Conservation (phyloP, 2,329 filamentous ascomycete species). For the Drechslerella dactyloides region DNA sequence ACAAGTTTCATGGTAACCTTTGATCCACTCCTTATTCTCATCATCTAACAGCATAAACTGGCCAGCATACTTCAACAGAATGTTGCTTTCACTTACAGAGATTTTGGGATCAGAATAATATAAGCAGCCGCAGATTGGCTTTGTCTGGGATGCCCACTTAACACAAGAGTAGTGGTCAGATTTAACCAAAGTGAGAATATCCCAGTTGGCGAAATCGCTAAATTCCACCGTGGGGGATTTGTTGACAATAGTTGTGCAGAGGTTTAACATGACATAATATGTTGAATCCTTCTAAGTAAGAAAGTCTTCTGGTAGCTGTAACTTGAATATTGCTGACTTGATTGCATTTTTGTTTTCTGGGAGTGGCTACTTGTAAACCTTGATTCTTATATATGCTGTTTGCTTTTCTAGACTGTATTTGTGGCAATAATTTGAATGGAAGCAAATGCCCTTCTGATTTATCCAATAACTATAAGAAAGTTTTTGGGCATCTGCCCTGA, state of each 20-base stretch:
- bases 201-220: conserved; percentile 15
- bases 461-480: not conserved
- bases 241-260: not conserved
- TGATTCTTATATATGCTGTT: conserved; percentile 61
- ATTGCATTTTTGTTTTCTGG: conserved; percentile 54
- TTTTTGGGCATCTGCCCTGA: conserved; percentile 51
- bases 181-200: not conserved
- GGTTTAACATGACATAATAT: conserved; percentile 50
- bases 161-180: not conserved
- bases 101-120: conserved; percentile 5
- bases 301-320: conserved; percentile 47
- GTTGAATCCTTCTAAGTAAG: conserved; percentile 51
- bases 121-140: conserved; percentile 7
- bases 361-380: conserved; percentile 66
- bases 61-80: conserved; percentile 17
- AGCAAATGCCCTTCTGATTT: not conserved
- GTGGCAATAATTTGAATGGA: conserved; percentile 8
- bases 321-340: conserved; percentile 45
- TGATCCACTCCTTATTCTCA: not conserved
- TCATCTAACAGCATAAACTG: conserved; percentile 13
- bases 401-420: conserved; percentile 56
- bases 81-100: conserved; percentile 3
- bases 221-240: not conserved
- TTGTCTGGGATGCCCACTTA: conserved; percentile 14
- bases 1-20: conserved; percentile 12